Conservation (phyloP, 148 eudicot genomes). For the Beta vulgaris region DNA sequence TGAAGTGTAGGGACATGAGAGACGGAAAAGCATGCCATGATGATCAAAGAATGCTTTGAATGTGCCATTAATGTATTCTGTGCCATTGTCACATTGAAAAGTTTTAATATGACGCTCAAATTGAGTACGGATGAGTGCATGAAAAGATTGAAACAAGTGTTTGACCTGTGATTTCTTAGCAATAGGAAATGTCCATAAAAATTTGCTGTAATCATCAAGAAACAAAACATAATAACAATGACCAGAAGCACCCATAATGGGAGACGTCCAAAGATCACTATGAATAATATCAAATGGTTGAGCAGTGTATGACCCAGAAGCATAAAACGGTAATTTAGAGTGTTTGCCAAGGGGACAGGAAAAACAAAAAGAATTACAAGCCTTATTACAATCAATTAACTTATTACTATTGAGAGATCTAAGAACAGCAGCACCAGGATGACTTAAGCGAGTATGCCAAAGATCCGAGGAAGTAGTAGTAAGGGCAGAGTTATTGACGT, state of each 20-base stretch:
- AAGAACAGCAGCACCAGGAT: background rate
- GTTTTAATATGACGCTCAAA: background rate
- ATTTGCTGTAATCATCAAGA: no score
- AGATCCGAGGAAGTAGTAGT: slow-evolving; percentile 3
- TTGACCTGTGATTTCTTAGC: no score
- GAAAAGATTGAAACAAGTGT: background rate
- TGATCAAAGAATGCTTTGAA: no score
- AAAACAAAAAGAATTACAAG: no score
- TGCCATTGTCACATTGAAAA: no score
- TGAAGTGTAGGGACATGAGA: no score
- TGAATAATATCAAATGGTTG: background rate
- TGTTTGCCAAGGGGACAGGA: no score
- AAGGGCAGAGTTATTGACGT: background rate
- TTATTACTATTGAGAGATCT: background rate
- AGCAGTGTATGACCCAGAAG: background rate
- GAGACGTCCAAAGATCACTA: background rate
- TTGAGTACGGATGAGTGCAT: background rate
- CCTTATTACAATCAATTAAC: no score
- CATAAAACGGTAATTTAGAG: background rate
- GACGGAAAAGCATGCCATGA: no score
- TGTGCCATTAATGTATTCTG: no score
- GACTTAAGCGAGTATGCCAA: background rate
- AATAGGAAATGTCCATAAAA: no score
- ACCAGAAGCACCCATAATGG: background rate
- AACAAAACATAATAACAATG: background rate